These are phyloP conservation scores for Septoria linicola DNA, from an alignment of 2,329 filamentous ascomycete genomes.

Conservation along the genomic window DNA sequence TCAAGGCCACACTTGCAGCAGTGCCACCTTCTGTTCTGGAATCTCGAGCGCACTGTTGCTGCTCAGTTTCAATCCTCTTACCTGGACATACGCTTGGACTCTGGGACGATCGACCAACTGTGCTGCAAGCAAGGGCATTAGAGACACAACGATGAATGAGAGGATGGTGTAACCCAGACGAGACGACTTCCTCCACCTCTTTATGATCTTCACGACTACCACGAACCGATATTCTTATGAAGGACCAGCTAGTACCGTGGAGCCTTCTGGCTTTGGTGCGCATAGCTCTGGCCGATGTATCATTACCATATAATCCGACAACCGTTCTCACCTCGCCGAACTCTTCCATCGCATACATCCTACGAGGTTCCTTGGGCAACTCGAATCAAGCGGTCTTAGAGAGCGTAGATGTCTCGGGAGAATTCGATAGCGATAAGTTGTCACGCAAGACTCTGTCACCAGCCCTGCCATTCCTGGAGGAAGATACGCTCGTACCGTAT, in stretches of 20 bases:
- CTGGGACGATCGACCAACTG: slow-evolving; percentile 2
- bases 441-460: slow-evolving; percentile 52
- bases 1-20: background rate
- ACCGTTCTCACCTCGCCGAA: slow-evolving; percentile 61
- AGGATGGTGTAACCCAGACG: slow-evolving; percentile 19
- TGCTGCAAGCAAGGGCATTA: background rate
- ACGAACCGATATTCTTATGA: slow-evolving; percentile 23
- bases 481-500: slow-evolving; percentile 57
- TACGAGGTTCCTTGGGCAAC: slow-evolving; percentile 55
- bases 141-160: slow-evolving; percentile 12
- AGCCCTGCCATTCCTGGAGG: slow-evolving; percentile 62
- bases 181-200: slow-evolving; percentile 5
- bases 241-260: slow-evolving; percentile 16
- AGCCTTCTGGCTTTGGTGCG: slow-evolving; percentile 32
- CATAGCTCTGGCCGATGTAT: slow-evolving; percentile 21
- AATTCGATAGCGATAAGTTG: slow-evolving; percentile 51
- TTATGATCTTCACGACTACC: slow-evolving; percentile 10
- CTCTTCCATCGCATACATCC: slow-evolving; percentile 65
- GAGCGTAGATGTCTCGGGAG: slow-evolving; percentile 64
- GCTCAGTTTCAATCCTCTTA: too few species aligned
- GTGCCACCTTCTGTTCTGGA: too few species aligned
- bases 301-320: slow-evolving; percentile 75
- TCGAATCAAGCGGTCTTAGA: slow-evolving; percentile 56
- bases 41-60: too few species aligned
- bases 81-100: background rate